Evolutionary conservation across 1,284 basidiomycete species (phyloP).

Genomic region (Baeospora myosura): DNA sequence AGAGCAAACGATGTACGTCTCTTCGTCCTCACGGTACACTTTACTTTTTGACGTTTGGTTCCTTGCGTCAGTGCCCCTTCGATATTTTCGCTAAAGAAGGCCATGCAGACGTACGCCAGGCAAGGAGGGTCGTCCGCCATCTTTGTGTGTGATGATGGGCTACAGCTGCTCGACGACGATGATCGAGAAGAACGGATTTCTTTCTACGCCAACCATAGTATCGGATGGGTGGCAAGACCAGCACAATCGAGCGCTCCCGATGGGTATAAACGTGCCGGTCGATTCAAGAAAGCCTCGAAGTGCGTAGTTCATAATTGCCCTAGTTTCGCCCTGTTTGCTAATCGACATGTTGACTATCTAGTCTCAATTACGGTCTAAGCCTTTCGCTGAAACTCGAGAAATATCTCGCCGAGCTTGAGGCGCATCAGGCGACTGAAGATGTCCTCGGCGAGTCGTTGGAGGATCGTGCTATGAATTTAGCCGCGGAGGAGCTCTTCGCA

Average conservation of each 20-base stretch:
- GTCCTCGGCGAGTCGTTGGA: constrained; percentile 44
- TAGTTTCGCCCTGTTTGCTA: constrained; percentile 4
- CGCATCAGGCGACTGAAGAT: constrained; percentile 28
- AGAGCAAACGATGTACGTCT: constrained; percentile 53
- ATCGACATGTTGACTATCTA: constrained; percentile 11
- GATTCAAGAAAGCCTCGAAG: constrained; percentile 88
- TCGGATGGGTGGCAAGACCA: constrained; percentile 77
- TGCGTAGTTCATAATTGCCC: constrained; percentile 24
- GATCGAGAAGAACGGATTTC: constrained; percentile 59
- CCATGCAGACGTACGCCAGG: constrained; percentile 81
- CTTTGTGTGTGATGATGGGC: constrained; percentile 75
- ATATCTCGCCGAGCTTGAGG: constrained; percentile 48
- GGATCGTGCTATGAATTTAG: constrained; percentile 56
- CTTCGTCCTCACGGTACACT: not conserved
- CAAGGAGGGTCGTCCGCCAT: constrained; percentile 76
- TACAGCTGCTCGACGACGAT: constrained; percentile 53
- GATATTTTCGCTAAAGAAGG: constrained; percentile 77
- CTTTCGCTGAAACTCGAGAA: constrained; percentile 70
- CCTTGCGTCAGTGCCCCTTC: constrained; percentile 51
- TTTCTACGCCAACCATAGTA: constrained; percentile 79
- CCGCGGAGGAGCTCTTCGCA: constrained; percentile 56
- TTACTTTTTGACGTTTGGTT: not conserved
- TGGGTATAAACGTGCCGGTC: constrained; percentile 73
- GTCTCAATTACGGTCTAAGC: constrained; percentile 73
- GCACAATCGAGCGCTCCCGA: constrained; percentile 50